Evolutionary conservation across 768 basidiomycete species (phyloP), one percentile per base, ranked within the genome.

Genomic region (Cystobasidium ongulense): DNA sequence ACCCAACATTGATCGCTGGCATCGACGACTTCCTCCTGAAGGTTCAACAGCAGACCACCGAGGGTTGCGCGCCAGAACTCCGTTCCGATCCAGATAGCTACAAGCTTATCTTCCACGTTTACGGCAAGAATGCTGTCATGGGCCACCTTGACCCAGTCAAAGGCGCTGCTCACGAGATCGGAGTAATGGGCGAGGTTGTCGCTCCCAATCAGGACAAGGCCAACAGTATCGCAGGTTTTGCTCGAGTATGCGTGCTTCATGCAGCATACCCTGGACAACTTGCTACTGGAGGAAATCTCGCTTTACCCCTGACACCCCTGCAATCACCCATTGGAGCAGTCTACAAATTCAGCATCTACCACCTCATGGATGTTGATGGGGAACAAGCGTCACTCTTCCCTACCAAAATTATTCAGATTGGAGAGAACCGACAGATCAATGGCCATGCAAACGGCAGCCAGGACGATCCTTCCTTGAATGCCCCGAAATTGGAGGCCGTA

Each of bases 121-220:
- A 64, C 23, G 63, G 63, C 63, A 64, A 64, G 63, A 64, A 64
- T 27, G 63, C 63, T 27, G 63, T 64, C 3, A 64, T 64, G 63
- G 63, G 63, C 33, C 25, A 27, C 17, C 41, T 64, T 13, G 63
- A 64, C 11, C 63, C 63, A 29, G 63, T 38, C 8, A 64, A 27
- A 29, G 29, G 7, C 4, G 11, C 41, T 15, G 36, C 63, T 11
- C 63, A 64, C 38, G 63, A 64, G 35, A 64, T 64, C 25, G 63
- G 63, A 27, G 63, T 64, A 10, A 35, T 64, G 63, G 63, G 63
- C 11, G 63, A 64, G 27, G 23, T 64, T 27, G 4, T 64, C 10
- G 63, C 63, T 8, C 63, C 63, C 8, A 41, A 38, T 27, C 63
- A 64, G 33, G 38, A 35, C 63, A 64, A 64, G 27, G 63, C 63